Base-by-base conservation (phyloP, 108 stramenopile genomes). In the Fragilariopsis cylindrus region DNA sequence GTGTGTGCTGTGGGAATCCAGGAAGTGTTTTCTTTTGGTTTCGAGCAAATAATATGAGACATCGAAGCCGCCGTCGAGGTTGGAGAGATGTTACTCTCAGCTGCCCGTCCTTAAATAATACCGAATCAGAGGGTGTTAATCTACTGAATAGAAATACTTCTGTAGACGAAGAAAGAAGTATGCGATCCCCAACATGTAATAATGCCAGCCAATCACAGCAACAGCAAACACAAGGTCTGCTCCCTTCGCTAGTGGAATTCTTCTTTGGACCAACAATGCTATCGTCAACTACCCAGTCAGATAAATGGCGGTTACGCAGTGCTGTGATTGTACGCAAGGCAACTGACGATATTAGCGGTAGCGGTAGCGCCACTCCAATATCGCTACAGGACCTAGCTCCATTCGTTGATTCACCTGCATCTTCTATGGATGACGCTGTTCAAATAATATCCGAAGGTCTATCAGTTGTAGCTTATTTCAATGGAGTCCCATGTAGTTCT, bases 171-270 rank as follows among this genome's bases (percentile, higher is more conserved):
- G 58, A 69, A 42, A 49, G 73, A 47, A 19, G 11, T 7, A 30
- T 77, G 12, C 56, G 65, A n/a, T 18, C 73, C 48, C 52, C 81
- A 54, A 30, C 30, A 30, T 30, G 30, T 30, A 30, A 30, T 30
- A 30, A 30, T 30, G 30, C 30, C 3, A 39, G 63, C n/a, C 67
- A 60, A 57, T 53, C 5, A 18, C 58, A 71, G 71, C 60, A 62
- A 62, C 63, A 21, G 84, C 76, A 30, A 81, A 88, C 46, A 30
- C 82, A 81, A 53, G 91, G 91, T 46, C 43, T 95, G 8, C 73
- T 95, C 4, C 90, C 91, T 1, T 53, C 92, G 48, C 84, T 84
- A 13, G 88, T 92, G 4, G 94, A 92, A 65, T 95, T 91, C 72
- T 81, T 95, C 15, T 95, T 95, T 78, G 94, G 94, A 42, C 91